phyloP scores from a whole-genome alignment of 2,329 filamentous ascomycete species.

The Phyllosticta citrichinensis region DNA sequence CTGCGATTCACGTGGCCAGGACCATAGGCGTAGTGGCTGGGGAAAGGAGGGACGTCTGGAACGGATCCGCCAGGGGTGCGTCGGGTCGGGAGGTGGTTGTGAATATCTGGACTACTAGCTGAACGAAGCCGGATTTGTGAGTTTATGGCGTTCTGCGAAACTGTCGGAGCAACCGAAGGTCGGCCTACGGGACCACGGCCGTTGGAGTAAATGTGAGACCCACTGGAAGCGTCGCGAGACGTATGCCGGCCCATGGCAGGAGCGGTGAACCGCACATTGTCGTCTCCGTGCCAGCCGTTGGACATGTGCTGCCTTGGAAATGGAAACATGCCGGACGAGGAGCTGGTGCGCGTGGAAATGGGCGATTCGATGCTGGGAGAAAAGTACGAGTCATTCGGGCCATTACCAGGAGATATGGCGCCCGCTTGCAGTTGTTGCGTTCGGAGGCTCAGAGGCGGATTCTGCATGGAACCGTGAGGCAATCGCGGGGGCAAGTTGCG shows the following conservation, averaged over 20 bases:
- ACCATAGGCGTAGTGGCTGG: slow-evolving; percentile 46
- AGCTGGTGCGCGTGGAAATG: slow-evolving; percentile 63
- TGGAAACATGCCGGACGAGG: slow-evolving; percentile 63
- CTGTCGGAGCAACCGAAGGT: slow-evolving; percentile 66
- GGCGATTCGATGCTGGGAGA: slow-evolving; percentile 77
- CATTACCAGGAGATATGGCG: slow-evolving; percentile 45
- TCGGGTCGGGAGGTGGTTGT: slow-evolving; percentile 52
- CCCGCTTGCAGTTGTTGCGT: slow-evolving; percentile 42
- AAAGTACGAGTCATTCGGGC: slow-evolving; percentile 85
- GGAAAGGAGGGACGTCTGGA: slow-evolving; percentile 44
- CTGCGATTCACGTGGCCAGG: slow-evolving; percentile 61
- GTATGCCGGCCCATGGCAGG: slow-evolving; percentile 73
- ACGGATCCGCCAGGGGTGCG: slow-evolving; percentile 36
- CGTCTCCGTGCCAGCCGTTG: slow-evolving; percentile 57
- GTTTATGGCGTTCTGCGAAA: slow-evolving; percentile 33
- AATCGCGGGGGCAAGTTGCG: slow-evolving; percentile 61
- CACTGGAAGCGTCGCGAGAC: slow-evolving; percentile 64
- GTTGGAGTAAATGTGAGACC: slow-evolving; percentile 52
- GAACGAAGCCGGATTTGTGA: slow-evolving; percentile 71
- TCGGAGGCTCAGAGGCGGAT: slow-evolving; percentile 56
- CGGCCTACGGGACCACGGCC: slow-evolving; percentile 56
- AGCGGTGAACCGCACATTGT: slow-evolving; percentile 72
- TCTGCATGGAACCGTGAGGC: slow-evolving; percentile 47
- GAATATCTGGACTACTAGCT: slow-evolving; percentile 92
- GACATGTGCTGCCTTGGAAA: slow-evolving; percentile 69